Evolutionary conservation across 1,139 yeast species (phyloP).

Genomic region (Candida dubliniensis): DNA sequence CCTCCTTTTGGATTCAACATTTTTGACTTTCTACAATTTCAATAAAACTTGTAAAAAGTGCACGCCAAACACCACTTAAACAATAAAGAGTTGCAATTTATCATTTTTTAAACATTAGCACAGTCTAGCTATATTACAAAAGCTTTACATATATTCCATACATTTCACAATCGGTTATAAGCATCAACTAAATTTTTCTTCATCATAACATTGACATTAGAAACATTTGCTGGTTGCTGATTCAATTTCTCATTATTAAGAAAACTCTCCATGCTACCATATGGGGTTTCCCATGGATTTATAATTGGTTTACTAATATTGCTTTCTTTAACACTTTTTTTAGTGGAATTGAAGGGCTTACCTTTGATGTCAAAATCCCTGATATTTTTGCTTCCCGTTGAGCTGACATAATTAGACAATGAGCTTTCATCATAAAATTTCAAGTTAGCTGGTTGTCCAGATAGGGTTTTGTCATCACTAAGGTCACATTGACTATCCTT

Average conservation of each 20-base stretch:
- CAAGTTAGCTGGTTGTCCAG: conserved; percentile 1
- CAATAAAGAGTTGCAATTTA: no score
- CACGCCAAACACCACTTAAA: no score
- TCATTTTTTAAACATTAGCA: no score
- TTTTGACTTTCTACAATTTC: no score
- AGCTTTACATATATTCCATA: no score
- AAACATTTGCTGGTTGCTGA: no score
- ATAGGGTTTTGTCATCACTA: conserved; percentile 3
- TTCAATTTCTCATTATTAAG: neutral
- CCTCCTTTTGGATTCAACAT: no score
- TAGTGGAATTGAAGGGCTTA: neutral
- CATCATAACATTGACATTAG: no score
- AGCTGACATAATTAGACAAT: neutral
- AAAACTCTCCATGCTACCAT: neutral
- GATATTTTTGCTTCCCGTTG: neutral
- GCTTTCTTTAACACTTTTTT: neutral
- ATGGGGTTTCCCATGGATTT: neutral
- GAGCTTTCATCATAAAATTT: neutral
- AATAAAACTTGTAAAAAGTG: no score
- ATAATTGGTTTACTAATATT: neutral
- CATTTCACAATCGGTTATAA: no score
- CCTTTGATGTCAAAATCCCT: neutral
- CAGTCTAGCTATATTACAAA: no score
- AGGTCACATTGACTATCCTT: conserved; percentile 3
- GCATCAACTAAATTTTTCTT: no score